Percentiles rank a stretch among this genome's conserved stretches.
phyloP scores from a whole-genome alignment of 1,284 basidiomycete genomes.

The Tilletia indica region DNA sequence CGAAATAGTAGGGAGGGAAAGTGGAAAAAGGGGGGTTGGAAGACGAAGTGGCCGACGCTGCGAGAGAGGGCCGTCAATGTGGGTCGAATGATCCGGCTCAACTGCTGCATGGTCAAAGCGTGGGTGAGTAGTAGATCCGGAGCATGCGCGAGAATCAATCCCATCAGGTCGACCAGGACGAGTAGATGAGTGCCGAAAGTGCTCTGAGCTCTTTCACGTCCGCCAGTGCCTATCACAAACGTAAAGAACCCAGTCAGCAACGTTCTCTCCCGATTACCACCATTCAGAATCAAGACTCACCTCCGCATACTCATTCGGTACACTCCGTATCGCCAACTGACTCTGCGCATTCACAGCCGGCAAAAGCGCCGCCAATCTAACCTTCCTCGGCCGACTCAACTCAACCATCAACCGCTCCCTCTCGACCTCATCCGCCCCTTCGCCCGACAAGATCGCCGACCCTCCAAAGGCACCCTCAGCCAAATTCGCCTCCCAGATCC shows the following conservation, averaged over 20 bases:
- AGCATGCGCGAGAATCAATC: background rate
- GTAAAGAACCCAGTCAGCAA: background rate
- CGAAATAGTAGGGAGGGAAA: no score
- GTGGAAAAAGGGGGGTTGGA: no score
- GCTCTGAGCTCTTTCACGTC: slow-evolving; percentile 61
- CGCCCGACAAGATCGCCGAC: slow-evolving; percentile 29
- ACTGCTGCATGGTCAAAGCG: background rate
- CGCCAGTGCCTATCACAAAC: slow-evolving; percentile 56
- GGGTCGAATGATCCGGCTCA: no score
- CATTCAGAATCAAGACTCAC: slow-evolving; percentile 62
- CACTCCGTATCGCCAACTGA: slow-evolving; percentile 67
- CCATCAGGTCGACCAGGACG: slow-evolving; percentile 54
- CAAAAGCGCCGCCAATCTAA: slow-evolving; percentile 71
- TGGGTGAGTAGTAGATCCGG: background rate
- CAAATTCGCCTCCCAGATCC: slow-evolving; percentile 57
- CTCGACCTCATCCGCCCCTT: slow-evolving; percentile 46
- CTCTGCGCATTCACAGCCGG: slow-evolving; percentile 77
- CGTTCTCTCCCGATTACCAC: no score
- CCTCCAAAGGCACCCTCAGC: slow-evolving; percentile 5
- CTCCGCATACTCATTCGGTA: slow-evolving; percentile 80
- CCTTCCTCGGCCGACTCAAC: slow-evolving; percentile 26
- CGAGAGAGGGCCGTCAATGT: no score
- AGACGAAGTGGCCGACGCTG: no score
- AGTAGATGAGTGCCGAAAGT: slow-evolving; percentile 61
- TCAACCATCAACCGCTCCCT: slow-evolving; percentile 28